These are phyloP conservation scores for Pichia thaimueangensis DNA, from an alignment of 805 yeast species.

Conservation along the genomic window DNA sequence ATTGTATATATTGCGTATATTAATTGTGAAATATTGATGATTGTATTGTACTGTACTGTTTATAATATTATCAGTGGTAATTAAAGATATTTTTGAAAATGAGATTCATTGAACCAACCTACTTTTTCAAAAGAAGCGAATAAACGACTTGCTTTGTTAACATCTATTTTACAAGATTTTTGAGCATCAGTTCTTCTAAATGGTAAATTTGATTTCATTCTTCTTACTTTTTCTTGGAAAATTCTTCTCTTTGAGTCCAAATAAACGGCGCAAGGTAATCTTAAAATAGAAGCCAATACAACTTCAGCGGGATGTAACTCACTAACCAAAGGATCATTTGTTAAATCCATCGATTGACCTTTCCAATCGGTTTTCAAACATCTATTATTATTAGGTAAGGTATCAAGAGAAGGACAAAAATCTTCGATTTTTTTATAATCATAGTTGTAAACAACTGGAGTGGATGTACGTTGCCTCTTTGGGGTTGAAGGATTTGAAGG, in stretches of 20 bases:
- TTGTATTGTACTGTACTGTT: too few relatives aligned
- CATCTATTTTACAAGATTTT: constrained; percentile 95
- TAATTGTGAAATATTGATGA: too few relatives aligned
- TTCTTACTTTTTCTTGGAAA: constrained; percentile 81
- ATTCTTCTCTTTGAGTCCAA: constrained; percentile 74
- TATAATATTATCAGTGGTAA: neutral
- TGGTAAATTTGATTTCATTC: constrained; percentile 62
- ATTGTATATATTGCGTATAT: too few relatives aligned
- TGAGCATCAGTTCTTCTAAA: constrained; percentile 97
- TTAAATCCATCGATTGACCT: constrained; percentile 93
- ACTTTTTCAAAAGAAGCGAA: constrained; percentile 87
- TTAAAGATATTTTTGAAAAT: constrained; percentile 45
- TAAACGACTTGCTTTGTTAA: constrained; percentile 87
- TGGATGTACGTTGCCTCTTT: constrained; percentile 23
- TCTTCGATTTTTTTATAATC: constrained; percentile 74
- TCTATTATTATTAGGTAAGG: constrained; percentile 60
- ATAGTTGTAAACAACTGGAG: constrained; percentile 43
- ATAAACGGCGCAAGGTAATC: constrained; percentile 83
- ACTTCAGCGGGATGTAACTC: constrained; percentile 90
- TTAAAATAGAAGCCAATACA: constrained; percentile 74
- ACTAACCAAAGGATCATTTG: constrained; percentile 63
- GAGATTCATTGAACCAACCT: constrained; percentile 82
- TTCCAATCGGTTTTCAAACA: constrained; percentile 93
- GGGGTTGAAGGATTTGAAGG: constrained; percentile 10
- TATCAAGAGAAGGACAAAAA: constrained; percentile 63